Percentiles rank a stretch among this genome's conserved stretches.
These are phyloP conservation scores for Boletellus ananiceps DNA, from an alignment of 768 basidiomycete genomes.

Conservation along the genomic window DNA sequence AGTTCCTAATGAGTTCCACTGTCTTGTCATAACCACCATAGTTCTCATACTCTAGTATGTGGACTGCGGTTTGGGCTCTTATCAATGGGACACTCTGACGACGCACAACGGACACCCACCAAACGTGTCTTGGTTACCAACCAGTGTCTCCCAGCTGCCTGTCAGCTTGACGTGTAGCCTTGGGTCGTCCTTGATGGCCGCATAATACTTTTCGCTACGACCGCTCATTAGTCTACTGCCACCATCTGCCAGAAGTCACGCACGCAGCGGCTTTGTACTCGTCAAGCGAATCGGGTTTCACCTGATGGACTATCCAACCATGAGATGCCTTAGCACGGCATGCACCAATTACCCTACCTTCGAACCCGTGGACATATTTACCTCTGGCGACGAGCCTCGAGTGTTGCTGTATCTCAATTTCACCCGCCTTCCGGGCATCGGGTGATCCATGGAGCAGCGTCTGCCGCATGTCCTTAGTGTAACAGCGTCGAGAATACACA, in stretches of 20 bases:
- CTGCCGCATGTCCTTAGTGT: constrained; percentile 41
- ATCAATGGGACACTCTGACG: not conserved
- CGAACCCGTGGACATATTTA: constrained; percentile 90
- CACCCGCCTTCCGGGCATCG: constrained; percentile 81
- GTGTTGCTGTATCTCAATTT: constrained; percentile 73
- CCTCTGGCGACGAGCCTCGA: constrained; percentile 86
- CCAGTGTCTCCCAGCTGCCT: constrained; percentile 88
- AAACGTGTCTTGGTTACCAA: constrained; percentile 89
- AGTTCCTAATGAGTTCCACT: constrained; percentile 53
- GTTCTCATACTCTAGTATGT: constrained; percentile 92
- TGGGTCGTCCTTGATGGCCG: constrained; percentile 68
- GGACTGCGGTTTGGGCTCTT: constrained; percentile 32
- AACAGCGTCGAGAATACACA: constrained; percentile 17
- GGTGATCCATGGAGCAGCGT: constrained; percentile 90
- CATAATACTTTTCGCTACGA: constrained; percentile 76
- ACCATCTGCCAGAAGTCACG: constrained; percentile 27
- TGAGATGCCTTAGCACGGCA: not conserved
- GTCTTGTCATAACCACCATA: constrained; percentile 85
- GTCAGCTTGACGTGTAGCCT: constrained; percentile 80
- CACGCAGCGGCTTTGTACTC: constrained; percentile 90
- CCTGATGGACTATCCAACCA: constrained; percentile 62
- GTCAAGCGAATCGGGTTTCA: constrained; percentile 74
- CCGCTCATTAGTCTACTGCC: constrained; percentile 6
- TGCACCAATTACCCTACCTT: constrained; percentile 44
- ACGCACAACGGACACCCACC: constrained; percentile 36